Evolutionary conservation across 2,329 filamentous ascomycete species (phyloP).

Genomic region (Pseudomassariella vexata): DNA sequence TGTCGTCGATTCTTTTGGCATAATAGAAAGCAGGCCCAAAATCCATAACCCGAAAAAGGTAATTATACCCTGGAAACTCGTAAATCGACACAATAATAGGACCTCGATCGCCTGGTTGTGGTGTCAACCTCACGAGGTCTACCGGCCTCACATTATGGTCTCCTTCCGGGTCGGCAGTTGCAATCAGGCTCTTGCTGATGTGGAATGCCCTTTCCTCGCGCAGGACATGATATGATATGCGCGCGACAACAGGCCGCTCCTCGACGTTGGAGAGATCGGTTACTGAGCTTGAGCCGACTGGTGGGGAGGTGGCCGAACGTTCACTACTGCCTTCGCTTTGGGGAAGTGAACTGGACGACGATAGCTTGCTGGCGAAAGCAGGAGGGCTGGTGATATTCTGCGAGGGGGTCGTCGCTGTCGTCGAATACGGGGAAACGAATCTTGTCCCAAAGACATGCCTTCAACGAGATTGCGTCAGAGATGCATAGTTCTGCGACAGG

Average conservation of each 20-base stretch:
- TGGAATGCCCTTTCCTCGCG: constrained; percentile 85
- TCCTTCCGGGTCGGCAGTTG: constrained; percentile 65
- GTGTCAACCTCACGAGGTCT: constrained; percentile 68
- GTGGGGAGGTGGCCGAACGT: constrained; percentile 29
- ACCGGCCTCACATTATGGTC: constrained; percentile 76
- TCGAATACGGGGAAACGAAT: constrained; percentile 44
- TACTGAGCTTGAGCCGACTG: constrained; percentile 26
- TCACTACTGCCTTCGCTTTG: constrained; percentile 34
- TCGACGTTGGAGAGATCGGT: constrained; percentile 50
- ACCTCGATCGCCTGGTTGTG: constrained; percentile 61
- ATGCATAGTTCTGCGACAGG: constrained; percentile 1
- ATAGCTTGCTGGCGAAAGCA: constrained; percentile 30
- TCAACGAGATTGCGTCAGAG: constrained; percentile 13
- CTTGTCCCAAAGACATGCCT: constrained; percentile 65
- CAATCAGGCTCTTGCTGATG: constrained; percentile 67
- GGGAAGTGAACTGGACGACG: constrained; percentile 30
- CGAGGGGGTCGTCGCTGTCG: constrained; percentile 38
- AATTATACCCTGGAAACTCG: constrained; percentile 70
- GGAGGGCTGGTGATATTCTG: constrained; percentile 39
- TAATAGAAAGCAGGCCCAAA: constrained; percentile 72
- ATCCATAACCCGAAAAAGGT: constrained; percentile 63
- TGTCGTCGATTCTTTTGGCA: constrained; percentile 46
- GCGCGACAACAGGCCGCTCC: constrained; percentile 64
- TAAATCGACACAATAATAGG: constrained; percentile 77
- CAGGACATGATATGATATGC: constrained; percentile 75